These are phyloP conservation scores for Scolecobasidium constrictum DNA, from an alignment of 2,329 filamentous ascomycete species.

Conservation along the genomic window DNA sequence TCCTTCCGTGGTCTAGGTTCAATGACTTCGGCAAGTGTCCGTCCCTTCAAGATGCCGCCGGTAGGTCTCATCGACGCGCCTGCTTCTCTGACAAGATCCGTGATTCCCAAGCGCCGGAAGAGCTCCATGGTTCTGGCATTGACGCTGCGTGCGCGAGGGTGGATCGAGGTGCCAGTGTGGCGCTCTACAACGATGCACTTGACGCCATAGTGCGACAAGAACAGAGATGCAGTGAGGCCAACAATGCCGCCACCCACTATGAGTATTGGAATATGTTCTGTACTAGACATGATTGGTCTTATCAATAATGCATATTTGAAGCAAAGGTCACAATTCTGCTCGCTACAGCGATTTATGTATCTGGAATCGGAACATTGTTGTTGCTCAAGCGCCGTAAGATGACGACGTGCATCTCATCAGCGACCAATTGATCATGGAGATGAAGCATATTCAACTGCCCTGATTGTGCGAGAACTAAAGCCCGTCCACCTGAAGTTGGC, in stretches of 20 bases:
- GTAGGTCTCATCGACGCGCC: slow-evolving; percentile 28
- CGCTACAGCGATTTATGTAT: no score
- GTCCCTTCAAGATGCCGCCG: slow-evolving; percentile 30
- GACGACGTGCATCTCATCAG: no score
- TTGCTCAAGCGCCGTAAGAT: no score
- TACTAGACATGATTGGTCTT: no score
- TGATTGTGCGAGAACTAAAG: no score
- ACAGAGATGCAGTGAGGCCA: slow-evolving; percentile 21
- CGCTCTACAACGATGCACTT: slow-evolving; percentile 21
- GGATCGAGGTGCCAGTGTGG: slow-evolving; percentile 21
- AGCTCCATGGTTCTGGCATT: slow-evolving; percentile 20
- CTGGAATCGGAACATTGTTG: no score
- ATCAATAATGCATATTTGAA: no score
- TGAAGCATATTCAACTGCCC: no score
- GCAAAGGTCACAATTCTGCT: no score
- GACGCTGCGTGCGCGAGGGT: slow-evolving; percentile 22
- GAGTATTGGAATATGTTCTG: background rate
- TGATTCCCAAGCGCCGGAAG: slow-evolving; percentile 21
- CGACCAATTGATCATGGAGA: no score
- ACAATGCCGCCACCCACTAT: background rate
- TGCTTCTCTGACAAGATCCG: slow-evolving; percentile 17
- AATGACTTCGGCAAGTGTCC: slow-evolving; percentile 22
- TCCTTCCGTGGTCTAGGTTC: slow-evolving; percentile 27
- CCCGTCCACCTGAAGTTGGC: no score
- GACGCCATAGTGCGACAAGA: slow-evolving; percentile 20